Evolutionary conservation across 768 basidiomycete species (phyloP), one percentile per base, ranked within the genome.

Genomic region (Boletus rex-veris): DNA sequence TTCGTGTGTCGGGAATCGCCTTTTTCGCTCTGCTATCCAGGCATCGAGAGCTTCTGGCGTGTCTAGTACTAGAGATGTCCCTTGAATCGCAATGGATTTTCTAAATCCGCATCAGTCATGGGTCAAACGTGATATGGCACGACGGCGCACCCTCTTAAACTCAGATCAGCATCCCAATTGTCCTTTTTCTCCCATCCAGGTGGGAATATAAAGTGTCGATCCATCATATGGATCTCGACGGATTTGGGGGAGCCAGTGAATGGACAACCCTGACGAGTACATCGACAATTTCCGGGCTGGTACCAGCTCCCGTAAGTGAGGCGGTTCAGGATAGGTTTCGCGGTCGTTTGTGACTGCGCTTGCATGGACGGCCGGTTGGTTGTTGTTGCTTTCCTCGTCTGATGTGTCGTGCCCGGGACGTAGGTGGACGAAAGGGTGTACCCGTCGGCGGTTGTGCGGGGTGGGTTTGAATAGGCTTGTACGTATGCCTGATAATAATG

Each of bases 11-110:
- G 96, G 96, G 77, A 88, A 98, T 15, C 88, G 82, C 60, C 82
- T 85, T 70, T 84, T 94, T 39, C 96, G 84, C 64, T 98, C 95
- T 14, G 81, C 84, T 45, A 96, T 81, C 96, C 96, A 98, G 31
- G 80, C 82, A 19, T 81, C 82, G 53, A 98, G 73, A 8, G 85
- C 82, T 62, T 93, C 93, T 8, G 88, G 90, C 1, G 89, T 85
- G 62, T 96, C 82, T 16, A 98, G 77, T 10, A 79, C 64, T 18
- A 96, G 68, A 31, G 74, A 84, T 3, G 93, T 96, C 5, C 94
- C 94, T 57, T 86, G 85, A 37, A 93, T 90, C 5, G 81, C 77
- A 19, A 91, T 71, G 2, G 78, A 76, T 69, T 90, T 90, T 52
- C 88, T 92, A 60, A 46, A 21, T 21, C 37, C 10, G n/a, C 46